Percentiles rank a stretch among this genome's conserved stretches.
Conservation (phyloP, 2,329 filamentous ascomycete species). For the Claviceps pazoutovae region DNA sequence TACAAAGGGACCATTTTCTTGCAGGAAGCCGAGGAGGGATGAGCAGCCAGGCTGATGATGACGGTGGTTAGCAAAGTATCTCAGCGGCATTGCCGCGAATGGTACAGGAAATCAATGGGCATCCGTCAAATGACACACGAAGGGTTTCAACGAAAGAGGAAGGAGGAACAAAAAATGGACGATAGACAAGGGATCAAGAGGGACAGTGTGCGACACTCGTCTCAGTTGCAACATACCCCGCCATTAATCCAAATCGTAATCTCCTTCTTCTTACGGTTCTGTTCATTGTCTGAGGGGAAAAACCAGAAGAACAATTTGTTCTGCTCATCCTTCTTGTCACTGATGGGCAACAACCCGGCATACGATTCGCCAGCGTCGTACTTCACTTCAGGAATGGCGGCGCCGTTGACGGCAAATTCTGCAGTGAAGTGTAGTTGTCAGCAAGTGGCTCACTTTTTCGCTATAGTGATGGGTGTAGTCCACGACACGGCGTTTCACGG, state of each 20-base stretch:
- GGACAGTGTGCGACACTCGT: conserved; percentile 5
- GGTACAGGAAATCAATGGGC: no score
- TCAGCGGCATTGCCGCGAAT: no score
- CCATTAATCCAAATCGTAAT: conserved; percentile 51
- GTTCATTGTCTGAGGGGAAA: conserved; percentile 40
- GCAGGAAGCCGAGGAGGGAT: conserved; percentile 54
- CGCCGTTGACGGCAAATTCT: conserved; percentile 48
- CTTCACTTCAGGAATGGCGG: conserved; percentile 45
- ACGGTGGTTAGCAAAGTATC: neutral
- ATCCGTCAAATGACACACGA: no score
- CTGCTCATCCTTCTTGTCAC: conserved; percentile 30
- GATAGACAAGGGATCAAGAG: no score
- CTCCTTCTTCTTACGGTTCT: conserved; percentile 34
- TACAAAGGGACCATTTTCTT: conserved; percentile 62
- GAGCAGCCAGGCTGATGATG: conserved; percentile 32
- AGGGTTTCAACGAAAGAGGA: neutral
- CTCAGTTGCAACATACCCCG: conserved; percentile 17
- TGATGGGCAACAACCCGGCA: conserved; percentile 42
- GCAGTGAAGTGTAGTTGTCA: conserved; percentile 14
- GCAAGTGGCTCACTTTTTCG: neutral
- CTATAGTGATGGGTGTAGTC: neutral
- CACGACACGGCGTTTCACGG: no score
- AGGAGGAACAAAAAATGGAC: neutral
- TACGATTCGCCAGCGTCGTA: conserved; percentile 50
- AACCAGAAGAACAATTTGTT: conserved; percentile 53